Base-by-base conservation (phyloP, 1,139 yeast genomes). In the Candida buenavistaensis region DNA sequence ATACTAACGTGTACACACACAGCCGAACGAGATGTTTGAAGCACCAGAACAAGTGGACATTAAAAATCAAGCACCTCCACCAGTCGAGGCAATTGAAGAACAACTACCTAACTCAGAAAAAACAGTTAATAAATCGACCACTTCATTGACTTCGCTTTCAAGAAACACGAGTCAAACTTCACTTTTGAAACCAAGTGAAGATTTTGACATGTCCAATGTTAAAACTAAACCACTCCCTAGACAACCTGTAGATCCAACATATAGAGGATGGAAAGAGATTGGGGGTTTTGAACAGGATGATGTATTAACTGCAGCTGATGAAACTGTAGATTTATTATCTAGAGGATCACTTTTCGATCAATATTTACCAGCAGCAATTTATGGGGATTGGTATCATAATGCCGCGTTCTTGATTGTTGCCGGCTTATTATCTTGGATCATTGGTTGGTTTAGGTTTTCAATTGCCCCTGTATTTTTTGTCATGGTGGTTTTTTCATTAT, bases 341-440 rank as follows among this genome's bases (percentile, higher is more conserved):
- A 73, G 75, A 27, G 77, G 86, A 7, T 86, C 96, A 0, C 51
- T 82, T 30, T 74, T 88, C 43, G 92, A 85, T 50, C 71, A 75
- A 40, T 76, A 81, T 50, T 64, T 90, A 36, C 92, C 95, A 2
- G 80, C 83, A 21, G 68, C 62, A 21, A 74, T 78, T 9, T 87
- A 84, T 50, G 98, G 98, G 36, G 97, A 92, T 52, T 92, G 98
- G 97, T 92, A 82, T 55, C 98, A 92, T 57, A 82, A 84, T 43
- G 81, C 84, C 11, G 96, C 77, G 0, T 72, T 78, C 30, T 66
- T 88, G 44, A 62, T 82, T 19, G 59, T 73, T 6, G 86, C 85
- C 2, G 89, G 83, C 0, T 54, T 83, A 10, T 57, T 83, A 14
- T 85, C 95, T 2, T 90, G 94, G 82, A 45, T 82, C 6, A 56